Evolutionary conservation across 2,329 filamentous ascomycete genomes (phyloP), one percentile per base, ranked within the genome.

Genomic region (Penicillium sp.): DNA sequence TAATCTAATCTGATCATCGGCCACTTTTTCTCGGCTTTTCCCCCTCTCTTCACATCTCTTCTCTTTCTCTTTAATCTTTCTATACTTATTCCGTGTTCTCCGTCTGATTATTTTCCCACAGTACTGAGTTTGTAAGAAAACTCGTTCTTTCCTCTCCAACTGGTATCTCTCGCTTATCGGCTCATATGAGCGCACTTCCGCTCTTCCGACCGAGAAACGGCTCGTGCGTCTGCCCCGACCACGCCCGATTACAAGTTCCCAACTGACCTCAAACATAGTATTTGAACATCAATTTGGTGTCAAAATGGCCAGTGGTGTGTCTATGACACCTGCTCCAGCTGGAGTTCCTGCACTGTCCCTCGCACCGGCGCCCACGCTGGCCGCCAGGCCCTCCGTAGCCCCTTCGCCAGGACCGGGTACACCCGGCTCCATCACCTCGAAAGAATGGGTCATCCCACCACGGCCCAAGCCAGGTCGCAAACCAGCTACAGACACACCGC

Each of bases 401-500:
- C 69, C 74, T 31, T 74, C 70, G 13, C 71, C 76, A 18, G 69
- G 70, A 34, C 70, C 73, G 37, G 62, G 72, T 37, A 73, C 75
- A 9, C 72, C 76, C 57, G 68, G 75, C 51, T 79, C 81, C 50
- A 85, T 92, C 72, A 93, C 89, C 35, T 89, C 84, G 66, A 92
- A 87, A 73, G 89, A 93, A 84, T 94, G 90, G 90, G 82, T 93
- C 24, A 86, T 94, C 43, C 90, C 90, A 24, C 90, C 90, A 29
- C 83, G 90, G 58, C 90, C 90, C 45, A 93, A 92, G 80, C 93
- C 94, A 22, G 93, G 93, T 47, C 86, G 93, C 65, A 97, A 97
- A 81, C 92, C 93, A 3, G 90, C 91, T 45, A 95, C 90, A 35
- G 92, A 97, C 70, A 95, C 92, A 50, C 92, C 92, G 14, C 89